phyloP scores from a whole-genome alignment of 805 yeast species.

The Lipomyces kockii region DNA sequence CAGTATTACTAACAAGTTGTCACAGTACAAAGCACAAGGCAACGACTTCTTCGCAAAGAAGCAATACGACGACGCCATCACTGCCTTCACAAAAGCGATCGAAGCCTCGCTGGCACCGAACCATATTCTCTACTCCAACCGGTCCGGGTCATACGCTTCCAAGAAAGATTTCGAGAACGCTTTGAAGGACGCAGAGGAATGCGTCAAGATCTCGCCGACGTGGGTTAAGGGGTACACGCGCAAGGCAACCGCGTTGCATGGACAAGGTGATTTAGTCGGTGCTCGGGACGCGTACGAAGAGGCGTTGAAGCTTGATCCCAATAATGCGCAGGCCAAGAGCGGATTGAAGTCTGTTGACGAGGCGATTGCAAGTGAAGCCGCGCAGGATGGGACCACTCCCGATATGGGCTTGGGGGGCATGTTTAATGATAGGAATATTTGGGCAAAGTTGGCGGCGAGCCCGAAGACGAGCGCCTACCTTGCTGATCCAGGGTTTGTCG shows the following conservation, averaged over 20 bases:
- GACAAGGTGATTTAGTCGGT: slow-evolving; percentile 77
- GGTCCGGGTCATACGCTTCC: slow-evolving; percentile 91
- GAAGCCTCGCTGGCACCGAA: slow-evolving; percentile 80
- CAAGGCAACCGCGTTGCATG: slow-evolving; percentile 89
- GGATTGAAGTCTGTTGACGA: slow-evolving; percentile 75
- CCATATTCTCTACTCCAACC: slow-evolving; percentile 89
- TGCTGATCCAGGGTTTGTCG: slow-evolving; percentile 84
- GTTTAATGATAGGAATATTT: slow-evolving; percentile 78
- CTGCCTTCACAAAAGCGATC: slow-evolving; percentile 82
- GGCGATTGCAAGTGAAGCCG: slow-evolving; percentile 58
- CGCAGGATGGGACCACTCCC: slow-evolving; percentile 53
- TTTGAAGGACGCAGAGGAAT: slow-evolving; percentile 79
- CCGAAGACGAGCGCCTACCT: slow-evolving; percentile 87
- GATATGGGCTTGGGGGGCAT: slow-evolving; percentile 78
- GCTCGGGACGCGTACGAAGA: slow-evolving; percentile 74
- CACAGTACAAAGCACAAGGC: slow-evolving; percentile 78
- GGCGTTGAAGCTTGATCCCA: slow-evolving; percentile 79
- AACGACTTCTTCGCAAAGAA: slow-evolving; percentile 90
- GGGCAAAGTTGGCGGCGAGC: slow-evolving; percentile 73
- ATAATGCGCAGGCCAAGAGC: slow-evolving; percentile 82
- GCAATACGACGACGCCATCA: slow-evolving; percentile 79
- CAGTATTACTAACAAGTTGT: neutral
- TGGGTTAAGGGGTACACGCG: slow-evolving; percentile 98
- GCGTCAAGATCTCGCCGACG: slow-evolving; percentile 75
- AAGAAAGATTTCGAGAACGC: slow-evolving; percentile 75